Conservation (phyloP, 1,284 basidiomycete genomes). For the Stygiomarasmius scandens region DNA sequence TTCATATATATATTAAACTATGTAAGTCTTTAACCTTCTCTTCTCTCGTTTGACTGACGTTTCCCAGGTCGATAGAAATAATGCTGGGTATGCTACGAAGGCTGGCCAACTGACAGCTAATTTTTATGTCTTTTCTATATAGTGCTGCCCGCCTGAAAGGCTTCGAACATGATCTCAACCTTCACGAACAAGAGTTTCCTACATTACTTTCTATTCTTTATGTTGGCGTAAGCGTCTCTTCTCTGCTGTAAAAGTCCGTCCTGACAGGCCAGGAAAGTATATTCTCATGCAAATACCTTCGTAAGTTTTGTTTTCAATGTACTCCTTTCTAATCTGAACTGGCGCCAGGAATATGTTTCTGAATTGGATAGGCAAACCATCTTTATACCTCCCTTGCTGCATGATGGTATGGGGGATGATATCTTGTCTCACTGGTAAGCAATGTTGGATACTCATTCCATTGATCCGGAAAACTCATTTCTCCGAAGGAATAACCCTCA, state of each 20-base stretch:
- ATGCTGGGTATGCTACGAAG: conserved; percentile 50
- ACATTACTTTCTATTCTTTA: conserved; percentile 5
- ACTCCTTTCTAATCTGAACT: background rate
- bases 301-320: conserved; percentile 35
- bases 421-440: conserved; percentile 60
- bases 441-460: conserved; percentile 5
- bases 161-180: conserved; percentile 63
- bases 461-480: background rate
- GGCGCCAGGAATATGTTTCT: conserved; percentile 64
- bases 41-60: background rate
- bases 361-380: conserved; percentile 70
- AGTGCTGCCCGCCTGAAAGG: conserved; percentile 60
- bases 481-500: conserved; percentile 39
- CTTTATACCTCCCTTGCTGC: conserved; percentile 66
- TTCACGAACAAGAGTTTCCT: conserved; percentile 47
- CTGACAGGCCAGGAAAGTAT: background rate
- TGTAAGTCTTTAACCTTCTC: conserved; percentile 29
- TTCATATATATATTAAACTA: conserved; percentile 61
- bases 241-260: too few relatives aligned
- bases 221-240: too few relatives aligned
- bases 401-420: conserved; percentile 74
- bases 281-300: conserved; percentile 57
- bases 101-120: too few relatives aligned
- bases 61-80: conserved; percentile 66
- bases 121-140: conserved; percentile 7